These are phyloP conservation scores for Capsella bursapastoris DNA, from an alignment of 345 rosid genomes.

Conservation along the genomic window DNA sequence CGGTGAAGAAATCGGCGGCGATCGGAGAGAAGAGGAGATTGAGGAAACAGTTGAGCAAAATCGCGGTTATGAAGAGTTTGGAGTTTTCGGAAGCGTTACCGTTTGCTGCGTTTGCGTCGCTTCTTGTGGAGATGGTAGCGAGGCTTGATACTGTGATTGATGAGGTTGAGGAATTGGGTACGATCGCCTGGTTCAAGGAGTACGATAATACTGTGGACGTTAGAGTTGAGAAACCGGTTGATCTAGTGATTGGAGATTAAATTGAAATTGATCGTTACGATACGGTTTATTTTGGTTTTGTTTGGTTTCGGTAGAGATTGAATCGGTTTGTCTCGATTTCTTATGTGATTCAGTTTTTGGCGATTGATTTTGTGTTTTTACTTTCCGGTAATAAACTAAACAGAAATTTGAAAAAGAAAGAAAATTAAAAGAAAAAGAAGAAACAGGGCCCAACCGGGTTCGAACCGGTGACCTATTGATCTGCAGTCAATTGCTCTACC, in stretches of 20 bases:
- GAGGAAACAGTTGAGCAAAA: conserved; percentile 73
- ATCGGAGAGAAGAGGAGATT: conserved; percentile 54
- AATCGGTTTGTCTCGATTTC: background rate
- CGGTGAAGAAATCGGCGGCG: conserved; percentile 29
- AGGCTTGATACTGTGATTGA: conserved; percentile 74
- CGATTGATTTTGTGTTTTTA: background rate
- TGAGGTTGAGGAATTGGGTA: conserved; percentile 75
- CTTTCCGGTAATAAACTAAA: too few relatives aligned
- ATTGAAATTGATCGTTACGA: background rate
- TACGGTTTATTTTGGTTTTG: conserved; percentile 4
- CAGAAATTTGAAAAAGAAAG: background rate
- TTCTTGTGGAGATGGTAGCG: conserved; percentile 76
- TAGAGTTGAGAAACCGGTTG: conserved; percentile 38
- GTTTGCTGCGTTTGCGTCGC: conserved; percentile 83
- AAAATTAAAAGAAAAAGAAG: too few relatives aligned
- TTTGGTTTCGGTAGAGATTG: too few relatives aligned
- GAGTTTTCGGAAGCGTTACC: conserved; percentile 93
- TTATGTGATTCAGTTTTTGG: background rate
- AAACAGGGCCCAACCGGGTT: conserved; percentile 52
- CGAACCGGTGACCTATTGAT: conserved; percentile 82
- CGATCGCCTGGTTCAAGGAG: conserved; percentile 66
- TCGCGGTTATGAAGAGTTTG: conserved; percentile 62
- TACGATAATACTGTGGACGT: conserved; percentile 44
- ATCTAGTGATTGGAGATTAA: conserved; percentile 37
- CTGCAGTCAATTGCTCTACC: conserved; percentile 95